Evolutionary conservation across 2,329 filamentous ascomycete genomes (phyloP).

Genomic region (Keithomyces neogunnii): DNA sequence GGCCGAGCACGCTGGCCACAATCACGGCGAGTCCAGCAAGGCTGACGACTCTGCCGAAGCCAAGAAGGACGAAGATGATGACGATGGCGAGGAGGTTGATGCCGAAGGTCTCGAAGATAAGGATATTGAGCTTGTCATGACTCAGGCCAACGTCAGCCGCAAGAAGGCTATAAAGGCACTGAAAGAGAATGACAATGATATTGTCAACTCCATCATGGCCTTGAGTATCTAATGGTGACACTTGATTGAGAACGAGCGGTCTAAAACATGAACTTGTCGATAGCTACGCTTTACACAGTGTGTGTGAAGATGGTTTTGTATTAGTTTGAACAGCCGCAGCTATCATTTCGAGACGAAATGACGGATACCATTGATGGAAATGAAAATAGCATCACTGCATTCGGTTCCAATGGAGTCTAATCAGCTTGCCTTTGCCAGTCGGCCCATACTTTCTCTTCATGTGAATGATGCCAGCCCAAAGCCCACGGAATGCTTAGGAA

Average conservation of each 20-base stretch:
- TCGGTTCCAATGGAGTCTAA: neutral
- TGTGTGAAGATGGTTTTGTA: conserved; percentile 20
- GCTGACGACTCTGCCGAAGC: conserved; percentile 53
- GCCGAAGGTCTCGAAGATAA: conserved; percentile 93
- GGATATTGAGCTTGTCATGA: conserved; percentile 99
- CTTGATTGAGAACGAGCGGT: conserved; percentile 1
- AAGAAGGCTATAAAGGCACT: conserved; percentile 99
- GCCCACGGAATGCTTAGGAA: no score
- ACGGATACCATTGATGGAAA: neutral
- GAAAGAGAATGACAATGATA: conserved; percentile 99
- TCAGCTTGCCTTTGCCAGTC: neutral
- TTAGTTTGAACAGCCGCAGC: conserved; percentile 15
- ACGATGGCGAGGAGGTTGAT: conserved; percentile 93
- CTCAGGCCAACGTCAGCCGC: conserved; percentile 89
- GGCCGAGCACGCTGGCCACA: conserved; percentile 63
- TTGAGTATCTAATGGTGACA: conserved; percentile 60
- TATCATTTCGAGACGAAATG: neutral
- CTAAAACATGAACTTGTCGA: conserved; percentile 3
- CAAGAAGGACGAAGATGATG: conserved; percentile 77
- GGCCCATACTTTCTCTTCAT: neutral
- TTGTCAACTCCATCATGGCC: conserved; percentile 99
- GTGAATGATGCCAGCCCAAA: no score
- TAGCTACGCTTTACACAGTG: conserved; percentile 16
- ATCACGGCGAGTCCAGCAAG: conserved; percentile 61
- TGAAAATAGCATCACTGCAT: neutral